Percentiles rank a stretch among this genome's conserved stretches.
Evolutionary conservation across 1,284 basidiomycete genomes (phyloP).

Genomic region (Athelia sp.): DNA sequence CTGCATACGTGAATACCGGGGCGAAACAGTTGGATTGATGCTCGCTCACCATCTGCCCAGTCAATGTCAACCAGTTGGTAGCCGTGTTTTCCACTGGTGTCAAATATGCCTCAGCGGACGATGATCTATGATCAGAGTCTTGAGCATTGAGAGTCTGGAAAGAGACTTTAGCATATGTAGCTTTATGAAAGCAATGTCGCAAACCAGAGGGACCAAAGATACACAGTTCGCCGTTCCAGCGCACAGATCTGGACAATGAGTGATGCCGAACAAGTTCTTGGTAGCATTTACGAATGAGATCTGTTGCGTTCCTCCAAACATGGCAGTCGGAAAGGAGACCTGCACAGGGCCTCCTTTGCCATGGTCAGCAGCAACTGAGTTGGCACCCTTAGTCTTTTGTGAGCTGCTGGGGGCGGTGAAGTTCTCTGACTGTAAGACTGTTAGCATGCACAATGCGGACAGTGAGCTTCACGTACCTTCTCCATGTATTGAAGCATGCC

Average conservation of each 20-base stretch:
- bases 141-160: conserved; percentile 31
- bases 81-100: conserved; percentile 27
- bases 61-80: conserved; percentile 32
- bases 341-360: conserved; percentile 51
- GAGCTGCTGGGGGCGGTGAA: conserved; percentile 48
- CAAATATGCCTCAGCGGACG: conserved; percentile 29
- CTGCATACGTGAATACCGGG: background rate
- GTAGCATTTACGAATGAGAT: conserved; percentile 44
- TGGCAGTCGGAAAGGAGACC: conserved; percentile 41
- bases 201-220: conserved; percentile 43
- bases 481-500: conserved; percentile 46
- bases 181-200: conserved; percentile 7
- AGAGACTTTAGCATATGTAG: background rate
- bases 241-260: conserved; percentile 43
- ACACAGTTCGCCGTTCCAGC: conserved; percentile 56
- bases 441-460: background rate
- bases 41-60: conserved; percentile 21
- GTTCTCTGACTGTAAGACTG: conserved; percentile 36
- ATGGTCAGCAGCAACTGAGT: conserved; percentile 41
- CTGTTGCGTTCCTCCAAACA: conserved; percentile 57
- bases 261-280: conserved; percentile 41
- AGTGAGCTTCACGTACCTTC: conserved; percentile 29
- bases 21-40: background rate
- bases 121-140: conserved; percentile 28
- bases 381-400: conserved; percentile 44